Evolutionary conservation across 2,329 filamentous ascomycete genomes (phyloP).

Genomic region (Paecilomyces fulvus): DNA sequence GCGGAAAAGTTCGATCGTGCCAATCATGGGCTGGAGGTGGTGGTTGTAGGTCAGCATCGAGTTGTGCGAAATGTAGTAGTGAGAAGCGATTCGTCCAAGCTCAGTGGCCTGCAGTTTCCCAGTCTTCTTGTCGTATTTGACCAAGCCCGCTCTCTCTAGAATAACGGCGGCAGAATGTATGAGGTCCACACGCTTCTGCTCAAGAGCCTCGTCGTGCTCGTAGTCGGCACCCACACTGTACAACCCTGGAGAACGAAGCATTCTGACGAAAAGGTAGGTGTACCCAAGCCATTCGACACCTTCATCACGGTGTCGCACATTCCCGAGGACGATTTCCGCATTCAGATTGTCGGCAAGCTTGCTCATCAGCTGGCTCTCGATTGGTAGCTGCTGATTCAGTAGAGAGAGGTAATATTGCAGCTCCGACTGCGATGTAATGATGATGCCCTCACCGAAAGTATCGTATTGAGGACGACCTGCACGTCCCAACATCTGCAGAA

Average conservation of each 20-base stretch:
- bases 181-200: constrained; percentile 96
- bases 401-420: constrained; percentile 96
- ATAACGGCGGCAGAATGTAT: constrained; percentile 87
- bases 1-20: constrained; percentile 90
- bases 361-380: constrained; percentile 92
- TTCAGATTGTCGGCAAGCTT: constrained; percentile 93
- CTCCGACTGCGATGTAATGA: constrained; percentile 90
- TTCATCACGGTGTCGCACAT: constrained; percentile 83
- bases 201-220: constrained; percentile 79
- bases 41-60: constrained; percentile 98
- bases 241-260: constrained; percentile 88
- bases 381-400: constrained; percentile 93
- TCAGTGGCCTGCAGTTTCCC: constrained; percentile 86
- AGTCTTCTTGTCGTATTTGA: constrained; percentile 93
- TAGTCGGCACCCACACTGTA: constrained; percentile 97
- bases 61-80: constrained; percentile 95
- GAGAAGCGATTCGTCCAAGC: constrained; percentile 87
- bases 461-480: constrained; percentile 95
- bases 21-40: constrained; percentile 86
- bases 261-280: constrained; percentile 94
- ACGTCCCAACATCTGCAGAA: constrained; percentile 96
- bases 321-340: constrained; percentile 90
- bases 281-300: constrained; percentile 99
- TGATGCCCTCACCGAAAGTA: constrained; percentile 96
- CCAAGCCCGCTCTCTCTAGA: constrained; percentile 75